Conservation (phyloP, 2,329 filamentous ascomycete genomes). For the Trichoderma sp. region DNA sequence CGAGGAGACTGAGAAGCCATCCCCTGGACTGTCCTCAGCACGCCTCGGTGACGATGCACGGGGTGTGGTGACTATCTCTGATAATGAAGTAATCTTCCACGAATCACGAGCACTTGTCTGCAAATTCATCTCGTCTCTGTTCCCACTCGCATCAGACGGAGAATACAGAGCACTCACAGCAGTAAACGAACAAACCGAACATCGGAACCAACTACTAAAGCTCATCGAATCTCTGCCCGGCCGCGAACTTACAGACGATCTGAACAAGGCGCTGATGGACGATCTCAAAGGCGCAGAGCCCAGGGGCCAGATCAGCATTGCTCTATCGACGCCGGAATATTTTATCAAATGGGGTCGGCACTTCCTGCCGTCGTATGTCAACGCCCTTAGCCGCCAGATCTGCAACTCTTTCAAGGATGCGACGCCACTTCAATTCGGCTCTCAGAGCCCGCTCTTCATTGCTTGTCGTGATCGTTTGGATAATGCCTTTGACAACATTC, state of each 20-base stretch:
- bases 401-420: constrained; percentile 65
- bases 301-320: constrained; percentile 53
- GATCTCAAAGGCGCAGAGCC: constrained; percentile 49
- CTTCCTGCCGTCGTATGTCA: constrained; percentile 58
- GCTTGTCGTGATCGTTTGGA: constrained; percentile 52
- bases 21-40: background rate
- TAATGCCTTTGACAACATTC: constrained; percentile 49
- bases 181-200: constrained; percentile 29
- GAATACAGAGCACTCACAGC: constrained; percentile 19
- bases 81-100: constrained; percentile 51
- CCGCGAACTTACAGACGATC: constrained; percentile 36
- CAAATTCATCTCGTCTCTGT: constrained; percentile 49
- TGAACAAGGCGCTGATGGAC: constrained; percentile 49
- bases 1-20: constrained; percentile 27
- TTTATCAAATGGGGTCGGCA: constrained; percentile 58
- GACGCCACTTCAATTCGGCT: constrained; percentile 57
- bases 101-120: constrained; percentile 53
- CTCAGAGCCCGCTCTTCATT: constrained; percentile 52
- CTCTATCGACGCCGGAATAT: constrained; percentile 41
- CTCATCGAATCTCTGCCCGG: constrained; percentile 41
- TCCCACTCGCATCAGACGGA: constrained; percentile 34
- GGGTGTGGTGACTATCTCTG: constrained; percentile 30
- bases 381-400: constrained; percentile 57
- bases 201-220: constrained; percentile 30
- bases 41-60: constrained; percentile 26